Conservation (phyloP, 768 basidiomycete genomes). For the Mycena haematopus region DNA sequence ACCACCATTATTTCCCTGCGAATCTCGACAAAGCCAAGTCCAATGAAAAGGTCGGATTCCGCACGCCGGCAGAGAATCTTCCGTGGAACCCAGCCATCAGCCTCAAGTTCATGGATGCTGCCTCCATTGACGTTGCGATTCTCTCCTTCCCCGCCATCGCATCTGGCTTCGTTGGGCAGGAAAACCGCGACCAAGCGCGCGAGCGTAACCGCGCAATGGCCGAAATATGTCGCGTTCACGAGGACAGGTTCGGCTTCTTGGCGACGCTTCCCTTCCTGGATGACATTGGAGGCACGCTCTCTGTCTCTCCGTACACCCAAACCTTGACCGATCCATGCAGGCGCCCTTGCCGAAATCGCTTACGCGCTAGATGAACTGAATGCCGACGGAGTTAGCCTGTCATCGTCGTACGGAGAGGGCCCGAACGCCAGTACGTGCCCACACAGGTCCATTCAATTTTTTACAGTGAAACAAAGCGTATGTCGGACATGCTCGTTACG, state of each 20-base stretch:
- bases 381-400: slow-evolving; percentile 69
- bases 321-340: slow-evolving; percentile 39
- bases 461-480: slow-evolving; percentile 51
- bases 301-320: neutral
- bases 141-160: slow-evolving; percentile 70
- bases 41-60: slow-evolving; percentile 62
- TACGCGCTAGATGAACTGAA: slow-evolving; percentile 65
- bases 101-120: slow-evolving; percentile 65
- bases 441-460: neutral
- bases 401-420: slow-evolving; percentile 72
- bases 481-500: slow-evolving; percentile 67
- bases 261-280: slow-evolving; percentile 67
- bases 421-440: slow-evolving; percentile 53
- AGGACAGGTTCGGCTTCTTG: slow-evolving; percentile 72
- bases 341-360: slow-evolving; percentile 62
- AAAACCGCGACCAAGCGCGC: slow-evolving; percentile 50
- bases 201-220: slow-evolving; percentile 55
- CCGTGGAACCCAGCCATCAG: slow-evolving; percentile 70
- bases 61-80: slow-evolving; percentile 64
- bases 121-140: slow-evolving; percentile 63
- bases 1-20: slow-evolving; percentile 76
- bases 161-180: slow-evolving; percentile 42
- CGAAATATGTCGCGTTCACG: slow-evolving; percentile 53
- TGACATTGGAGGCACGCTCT: slow-evolving; percentile 60
- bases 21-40: slow-evolving; percentile 53